These are phyloP conservation scores for Gigaspora rosea DNA, from an alignment of 192 early-diverging fungal genomes.

Conservation along the genomic window DNA sequence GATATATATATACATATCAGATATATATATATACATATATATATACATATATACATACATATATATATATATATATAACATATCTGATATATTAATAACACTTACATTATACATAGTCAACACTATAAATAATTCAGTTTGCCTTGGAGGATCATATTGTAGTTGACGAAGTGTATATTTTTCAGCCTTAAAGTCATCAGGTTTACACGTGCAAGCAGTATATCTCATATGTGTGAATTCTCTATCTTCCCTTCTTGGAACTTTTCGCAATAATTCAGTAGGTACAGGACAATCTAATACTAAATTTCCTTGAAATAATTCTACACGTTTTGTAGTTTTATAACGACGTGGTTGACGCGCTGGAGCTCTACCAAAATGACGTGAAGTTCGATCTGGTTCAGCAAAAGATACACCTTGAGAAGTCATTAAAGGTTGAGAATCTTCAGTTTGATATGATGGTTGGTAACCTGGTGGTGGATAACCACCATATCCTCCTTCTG, in stretches of 20 bases:
- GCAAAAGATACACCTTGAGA: not conserved
- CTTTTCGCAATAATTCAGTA: slow-evolving; percentile 50
- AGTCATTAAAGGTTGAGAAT: slow-evolving; percentile 8
- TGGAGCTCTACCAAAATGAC: slow-evolving; percentile 48
- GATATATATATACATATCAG: too few relatives aligned
- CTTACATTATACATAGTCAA: slow-evolving; percentile 82
- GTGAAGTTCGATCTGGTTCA: not conserved
- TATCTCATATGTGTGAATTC: slow-evolving; percentile 96
- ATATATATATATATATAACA: too few relatives aligned
- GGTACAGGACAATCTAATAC: slow-evolving; percentile 77
- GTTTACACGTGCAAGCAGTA: slow-evolving; percentile 87
- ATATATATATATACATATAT: too few relatives aligned
- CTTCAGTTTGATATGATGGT: not conserved
- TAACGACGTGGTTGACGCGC: slow-evolving; percentile 49
- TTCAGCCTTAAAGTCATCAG: slow-evolving; percentile 75
- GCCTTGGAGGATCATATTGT: slow-evolving; percentile 50
- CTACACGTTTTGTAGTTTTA: slow-evolving; percentile 54
- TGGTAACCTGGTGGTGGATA: not conserved
- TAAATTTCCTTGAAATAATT: slow-evolving; percentile 70
- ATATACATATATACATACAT: too few relatives aligned
- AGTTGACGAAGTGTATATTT: slow-evolving; percentile 76
- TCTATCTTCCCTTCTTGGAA: slow-evolving; percentile 57
- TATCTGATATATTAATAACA: not conserved
- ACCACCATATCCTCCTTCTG: not conserved
- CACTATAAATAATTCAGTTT: slow-evolving; percentile 80